phyloP scores from a whole-genome alignment of 495 filamentous ascomycete species.

The Penicillium soppii region DNA sequence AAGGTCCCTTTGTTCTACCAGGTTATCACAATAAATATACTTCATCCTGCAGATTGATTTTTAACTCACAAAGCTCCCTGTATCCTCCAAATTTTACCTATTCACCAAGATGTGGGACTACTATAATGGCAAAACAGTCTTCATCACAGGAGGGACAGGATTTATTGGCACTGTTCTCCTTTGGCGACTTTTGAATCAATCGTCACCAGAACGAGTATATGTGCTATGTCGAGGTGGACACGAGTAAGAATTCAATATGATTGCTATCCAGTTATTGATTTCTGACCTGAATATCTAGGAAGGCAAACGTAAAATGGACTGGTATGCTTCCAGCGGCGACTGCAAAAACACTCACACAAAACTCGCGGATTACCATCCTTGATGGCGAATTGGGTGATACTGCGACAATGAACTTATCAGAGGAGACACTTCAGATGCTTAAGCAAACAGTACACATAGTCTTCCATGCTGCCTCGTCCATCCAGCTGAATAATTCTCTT shows the following conservation, averaged over 20 bases:
- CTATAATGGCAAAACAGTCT: conserved; percentile 24
- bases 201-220: conserved; percentile 21
- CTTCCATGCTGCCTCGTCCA: conserved; percentile 20
- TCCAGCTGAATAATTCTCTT: conserved; percentile 19
- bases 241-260: conserved; percentile 9
- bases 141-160: conserved; percentile 24
- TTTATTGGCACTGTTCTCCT: conserved; percentile 24
- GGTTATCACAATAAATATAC: background rate
- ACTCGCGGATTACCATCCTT: conserved; percentile 18
- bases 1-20: background rate
- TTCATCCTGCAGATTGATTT: conserved; percentile 2
- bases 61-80: background rate
- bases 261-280: background rate
- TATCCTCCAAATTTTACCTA: background rate
- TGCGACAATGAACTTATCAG: conserved; percentile 25
- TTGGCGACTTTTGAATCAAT: conserved; percentile 21
- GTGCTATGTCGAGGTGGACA: conserved; percentile 25
- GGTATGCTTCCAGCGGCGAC: conserved; percentile 12
- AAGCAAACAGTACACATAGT: conserved; percentile 25
- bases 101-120: conserved; percentile 28
- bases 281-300: conserved; percentile 12
- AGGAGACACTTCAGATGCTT: conserved; percentile 22
- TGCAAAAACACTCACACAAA: conserved; percentile 12
- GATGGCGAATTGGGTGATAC: conserved; percentile 29
- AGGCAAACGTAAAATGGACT: conserved; percentile 25